Base-by-base conservation (phyloP, 176 grass and related monocot genomes). In the Oryza brachyantha region DNA sequence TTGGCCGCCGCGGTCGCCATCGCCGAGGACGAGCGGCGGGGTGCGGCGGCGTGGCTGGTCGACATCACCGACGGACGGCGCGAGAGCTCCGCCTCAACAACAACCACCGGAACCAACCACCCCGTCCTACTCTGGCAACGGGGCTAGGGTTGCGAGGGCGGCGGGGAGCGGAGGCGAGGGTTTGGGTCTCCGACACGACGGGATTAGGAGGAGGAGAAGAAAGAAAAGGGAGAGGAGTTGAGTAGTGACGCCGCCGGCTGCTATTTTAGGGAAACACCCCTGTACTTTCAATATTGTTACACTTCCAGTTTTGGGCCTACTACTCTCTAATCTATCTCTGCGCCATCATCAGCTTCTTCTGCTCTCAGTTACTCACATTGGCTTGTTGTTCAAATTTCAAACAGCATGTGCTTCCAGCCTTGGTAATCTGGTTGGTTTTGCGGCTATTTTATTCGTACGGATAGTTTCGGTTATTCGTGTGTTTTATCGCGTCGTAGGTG, bases 1-100 rank as follows among this genome's bases (percentile, higher is more conserved):
- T 94, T 94, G 21, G 83, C 83, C 69, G 74, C 46, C 8, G 85
- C 45, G 70, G 79, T 29, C 26, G 74, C 31, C 14, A 68, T 25
- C 16, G 68, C 25, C 10, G 31, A 48, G 21, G 76, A 63, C 3
- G 73, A 75, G 50, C 85, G 85, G 81, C 73, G 87, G 64, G 43
- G 17, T 55, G 72, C 71, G 74, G 75, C 63, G 66, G 63, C 72
- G 7, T 8, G 21, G 72, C 29, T 72, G 70, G 59, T 79, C 50
- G 85, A 90, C 84, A 92, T 88, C 84, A 92, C 86, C 14, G 78
- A 70, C 28, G 48, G 58, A 22, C 19, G 24, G 60, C 10, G 41
- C 3, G 63, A 42, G 32, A 48, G 16, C 11, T 17, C 25, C 5
- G 38, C 29, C n/a, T n/a, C n/a, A n/a, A n/a, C n/a, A n/a, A n/a